A percentile compares a stretch with the other conserved stretches of the same genome.
Evolutionary conservation across 1,284 basidiomycete genomes (phyloP).

Genomic region (Cryptococcus floricola): DNA sequence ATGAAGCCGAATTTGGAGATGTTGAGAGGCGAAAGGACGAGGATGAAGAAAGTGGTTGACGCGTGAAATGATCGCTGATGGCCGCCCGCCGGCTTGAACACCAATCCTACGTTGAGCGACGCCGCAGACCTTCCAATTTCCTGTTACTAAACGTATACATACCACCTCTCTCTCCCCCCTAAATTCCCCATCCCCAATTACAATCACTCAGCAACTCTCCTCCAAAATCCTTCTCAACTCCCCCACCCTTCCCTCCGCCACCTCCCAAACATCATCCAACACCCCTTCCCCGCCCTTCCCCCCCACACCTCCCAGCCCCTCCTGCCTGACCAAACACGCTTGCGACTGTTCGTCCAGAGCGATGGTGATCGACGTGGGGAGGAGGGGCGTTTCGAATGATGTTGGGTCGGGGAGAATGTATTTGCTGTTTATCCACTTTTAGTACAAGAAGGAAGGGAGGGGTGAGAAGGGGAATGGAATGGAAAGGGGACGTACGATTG

Average conservation of each 20-base stretch:
- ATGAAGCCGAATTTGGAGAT: too few species aligned
- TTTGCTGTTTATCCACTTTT: constrained; percentile 37
- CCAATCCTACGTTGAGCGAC: too few species aligned
- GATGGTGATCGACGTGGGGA: constrained; percentile 66
- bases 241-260: constrained; percentile 32
- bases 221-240: constrained; percentile 28
- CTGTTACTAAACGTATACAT: too few species aligned
- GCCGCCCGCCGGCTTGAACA: too few species aligned
- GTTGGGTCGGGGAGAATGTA: constrained; percentile 77
- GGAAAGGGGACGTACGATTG: constrained; percentile 61
- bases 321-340: constrained; percentile 53
- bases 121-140: too few species aligned
- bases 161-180: too few species aligned
- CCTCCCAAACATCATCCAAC: constrained; percentile 35
- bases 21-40: too few species aligned
- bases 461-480: neutral
- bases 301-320: constrained; percentile 60
- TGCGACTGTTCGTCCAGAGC: constrained; percentile 58
- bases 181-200: too few species aligned
- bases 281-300: constrained; percentile 36
- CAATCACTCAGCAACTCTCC: constrained; percentile 8
- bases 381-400: constrained; percentile 81
- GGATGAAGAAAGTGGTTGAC: too few species aligned
- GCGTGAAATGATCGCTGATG: too few species aligned
- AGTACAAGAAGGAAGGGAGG: neutral